Evolutionary conservation across 495 filamentous ascomycete species (phyloP).

Genomic region (Sphaerosporella brunnea): DNA sequence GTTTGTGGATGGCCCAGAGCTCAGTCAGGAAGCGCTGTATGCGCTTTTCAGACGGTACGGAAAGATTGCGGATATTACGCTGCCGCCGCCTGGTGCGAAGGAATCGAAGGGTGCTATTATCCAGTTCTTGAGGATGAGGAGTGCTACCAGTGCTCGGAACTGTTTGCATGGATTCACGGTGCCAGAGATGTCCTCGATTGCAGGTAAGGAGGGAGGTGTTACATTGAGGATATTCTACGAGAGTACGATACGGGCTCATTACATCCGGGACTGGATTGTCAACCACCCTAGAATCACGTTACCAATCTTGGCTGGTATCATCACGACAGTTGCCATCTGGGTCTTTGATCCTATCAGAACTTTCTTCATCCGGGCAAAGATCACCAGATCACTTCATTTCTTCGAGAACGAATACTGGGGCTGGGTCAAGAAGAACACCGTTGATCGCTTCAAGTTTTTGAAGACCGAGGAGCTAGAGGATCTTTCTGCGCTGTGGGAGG

Average conservation of each 20-base stretch:
- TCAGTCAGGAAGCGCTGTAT: conserved; percentile 79
- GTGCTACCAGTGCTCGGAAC: conserved; percentile 67
- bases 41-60: conserved; percentile 79
- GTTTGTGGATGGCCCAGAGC: conserved; percentile 56
- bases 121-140: conserved; percentile 50
- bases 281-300: conserved; percentile 79
- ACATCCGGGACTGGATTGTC: conserved; percentile 75
- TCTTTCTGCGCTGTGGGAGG: conserved; percentile 70
- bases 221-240: conserved; percentile 66
- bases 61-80: conserved; percentile 62
- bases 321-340: conserved; percentile 72
- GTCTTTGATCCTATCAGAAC: conserved; percentile 86
- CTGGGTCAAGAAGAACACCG: conserved; percentile 67
- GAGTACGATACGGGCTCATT: conserved; percentile 51
- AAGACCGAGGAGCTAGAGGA: conserved; percentile 42
- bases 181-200: conserved; percentile 35
- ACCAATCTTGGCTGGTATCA: conserved; percentile 55
- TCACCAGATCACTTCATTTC: conserved; percentile 57
- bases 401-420: conserved; percentile 50
- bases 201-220: conserved; percentile 48
- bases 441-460: conserved; percentile 47
- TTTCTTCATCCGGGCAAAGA: conserved; percentile 75
- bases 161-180: conserved; percentile 78
- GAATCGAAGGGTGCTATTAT: conserved; percentile 62
- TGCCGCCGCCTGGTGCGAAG: conserved; percentile 70